These are phyloP conservation scores for Solanum infundibuliforme DNA, from an alignment of 257 asterid species.

Conservation along the genomic window DNA sequence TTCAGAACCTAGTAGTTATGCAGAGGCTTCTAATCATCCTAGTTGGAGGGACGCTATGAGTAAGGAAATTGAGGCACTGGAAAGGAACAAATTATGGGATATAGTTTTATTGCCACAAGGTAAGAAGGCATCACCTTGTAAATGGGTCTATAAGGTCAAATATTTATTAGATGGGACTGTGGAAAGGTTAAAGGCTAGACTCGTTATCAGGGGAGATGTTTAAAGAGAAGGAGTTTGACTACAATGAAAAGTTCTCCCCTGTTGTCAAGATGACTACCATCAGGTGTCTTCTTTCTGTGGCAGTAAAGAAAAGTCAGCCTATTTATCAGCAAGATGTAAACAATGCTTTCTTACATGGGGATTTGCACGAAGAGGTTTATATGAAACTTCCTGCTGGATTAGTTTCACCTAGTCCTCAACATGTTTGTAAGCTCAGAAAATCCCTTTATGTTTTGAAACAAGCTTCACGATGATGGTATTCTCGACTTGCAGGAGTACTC, in stretches of 20 bases:
- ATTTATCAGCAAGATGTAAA: background rate
- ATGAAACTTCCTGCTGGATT: background rate
- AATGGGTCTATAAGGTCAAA: no score
- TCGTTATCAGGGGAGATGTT: no score
- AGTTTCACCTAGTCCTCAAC: background rate
- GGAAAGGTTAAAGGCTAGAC: background rate
- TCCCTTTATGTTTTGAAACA: background rate
- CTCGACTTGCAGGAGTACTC: background rate
- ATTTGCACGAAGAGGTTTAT: background rate
- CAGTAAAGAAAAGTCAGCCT: no score
- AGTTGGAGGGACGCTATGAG: background rate
- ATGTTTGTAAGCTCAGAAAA: background rate
- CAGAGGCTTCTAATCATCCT: no score
- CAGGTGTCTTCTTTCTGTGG: no score
- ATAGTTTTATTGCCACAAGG: background rate
- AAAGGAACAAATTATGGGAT: no score
- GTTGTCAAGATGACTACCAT: no score
- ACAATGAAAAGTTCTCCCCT: no score
- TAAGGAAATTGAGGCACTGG: background rate
- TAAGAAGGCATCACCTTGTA: background rate
- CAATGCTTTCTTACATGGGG: background rate
- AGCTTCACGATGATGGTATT: background rate
- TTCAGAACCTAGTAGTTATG: background rate
- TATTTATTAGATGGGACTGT: background rate
- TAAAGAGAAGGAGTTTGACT: no score